These are phyloP conservation scores for Cynara cardunculus DNA, from an alignment of 129 eudicot genomes.

Conservation along the genomic window DNA sequence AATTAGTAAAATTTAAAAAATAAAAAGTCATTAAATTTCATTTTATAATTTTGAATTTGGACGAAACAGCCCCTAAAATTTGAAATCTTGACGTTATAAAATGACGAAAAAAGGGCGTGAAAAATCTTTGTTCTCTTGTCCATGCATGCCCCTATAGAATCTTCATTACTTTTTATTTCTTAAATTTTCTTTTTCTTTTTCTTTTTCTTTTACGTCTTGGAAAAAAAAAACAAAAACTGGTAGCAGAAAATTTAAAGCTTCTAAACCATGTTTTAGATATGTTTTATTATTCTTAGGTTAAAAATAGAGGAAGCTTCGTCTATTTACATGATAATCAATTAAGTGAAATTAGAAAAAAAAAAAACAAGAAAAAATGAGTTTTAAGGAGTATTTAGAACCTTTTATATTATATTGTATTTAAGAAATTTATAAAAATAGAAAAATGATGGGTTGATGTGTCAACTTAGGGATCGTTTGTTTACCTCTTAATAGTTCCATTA, in stretches of 20 bases:
- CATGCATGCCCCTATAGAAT: slow-evolving; percentile 13
- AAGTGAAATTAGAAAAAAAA: background rate
- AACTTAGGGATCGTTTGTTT: too few relatives aligned
- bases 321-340: background rate
- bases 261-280: too few relatives aligned
- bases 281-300: background rate
- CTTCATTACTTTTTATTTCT: background rate
- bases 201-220: background rate
- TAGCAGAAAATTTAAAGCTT: background rate
- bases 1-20: too few relatives aligned
- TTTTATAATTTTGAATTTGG: background rate
- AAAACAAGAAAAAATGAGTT: background rate
- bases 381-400: background rate
- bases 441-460: background rate
- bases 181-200: background rate
- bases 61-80: background rate
- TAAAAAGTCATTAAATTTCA: background rate
- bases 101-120: background rate
- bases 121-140: slow-evolving; percentile 2
- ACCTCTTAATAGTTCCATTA: too few relatives aligned
- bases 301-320: background rate
- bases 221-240: background rate
- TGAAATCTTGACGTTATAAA: slow-evolving; percentile 3
- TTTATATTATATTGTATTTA: too few relatives aligned
- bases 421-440: too few relatives aligned